Conservation (phyloP, 345 rosid species). For the Pistacia integerrima region DNA sequence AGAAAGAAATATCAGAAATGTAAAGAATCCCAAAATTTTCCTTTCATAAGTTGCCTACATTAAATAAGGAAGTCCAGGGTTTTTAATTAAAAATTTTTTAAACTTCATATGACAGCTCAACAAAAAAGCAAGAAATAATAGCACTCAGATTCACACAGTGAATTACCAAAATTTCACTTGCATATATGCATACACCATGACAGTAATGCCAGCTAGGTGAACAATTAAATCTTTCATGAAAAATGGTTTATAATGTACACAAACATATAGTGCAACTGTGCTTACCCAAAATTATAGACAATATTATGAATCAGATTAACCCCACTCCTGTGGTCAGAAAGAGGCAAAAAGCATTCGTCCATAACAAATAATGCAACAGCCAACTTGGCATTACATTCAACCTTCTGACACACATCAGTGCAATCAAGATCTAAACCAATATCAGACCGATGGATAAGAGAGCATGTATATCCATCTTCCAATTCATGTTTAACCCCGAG, state of each 20-base stretch:
- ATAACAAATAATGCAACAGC: slow-evolving; percentile 85
- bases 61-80: not conserved
- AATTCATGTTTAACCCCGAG: slow-evolving; percentile 82
- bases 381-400: slow-evolving; percentile 79
- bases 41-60: not conserved
- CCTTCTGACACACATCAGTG: slow-evolving; percentile 48
- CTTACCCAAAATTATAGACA: slow-evolving; percentile 87
- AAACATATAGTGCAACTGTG: slow-evolving; percentile 12
- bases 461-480: slow-evolving; percentile 87
- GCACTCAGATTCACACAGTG: not conserved
- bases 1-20: not conserved
- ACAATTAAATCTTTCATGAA: not conserved
- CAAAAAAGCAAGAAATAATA: not conserved
- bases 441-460: slow-evolving; percentile 68
- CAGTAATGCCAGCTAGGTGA: not conserved
- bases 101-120: not conserved
- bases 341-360: slow-evolving; percentile 96
- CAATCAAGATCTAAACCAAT: slow-evolving; percentile 50
- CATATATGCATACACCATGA: not conserved
- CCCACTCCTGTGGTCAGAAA: slow-evolving; percentile 86
- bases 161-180: not conserved
- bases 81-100: not conserved
- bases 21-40: not conserved
- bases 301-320: slow-evolving; percentile 80
- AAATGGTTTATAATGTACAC: not conserved